Evolutionary conservation across 371 early-diverging fungal genomes (phyloP), one percentile per base, ranked within the genome.

Genomic region (Mortierella sp.): DNA sequence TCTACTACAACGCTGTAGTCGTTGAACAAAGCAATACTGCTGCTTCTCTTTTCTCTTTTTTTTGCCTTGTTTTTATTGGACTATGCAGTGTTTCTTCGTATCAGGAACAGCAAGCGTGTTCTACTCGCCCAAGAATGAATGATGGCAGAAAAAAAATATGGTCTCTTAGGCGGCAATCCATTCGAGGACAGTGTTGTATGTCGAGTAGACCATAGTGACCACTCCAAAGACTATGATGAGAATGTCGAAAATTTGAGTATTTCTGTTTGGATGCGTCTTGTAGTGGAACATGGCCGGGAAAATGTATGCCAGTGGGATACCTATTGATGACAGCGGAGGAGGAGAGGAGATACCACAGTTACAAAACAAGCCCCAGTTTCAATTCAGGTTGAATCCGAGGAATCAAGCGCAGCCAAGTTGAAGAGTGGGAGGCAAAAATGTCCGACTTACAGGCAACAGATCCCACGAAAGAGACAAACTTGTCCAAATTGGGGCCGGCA

Each of bases 281-380:
- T 82, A 80, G 80, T 94, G 94, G 84, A 94, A 93, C 41, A 94
- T 67, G 3, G 94, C 86, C 7, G 94, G 95, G 78, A 93, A 95
- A 19, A 95, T 85, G 63, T 94, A 94, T 41, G 89, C 86, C 52
- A 91, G 71, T 17, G 91, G 90, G 22, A 88, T 85, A 67, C 88
- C 86, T 54, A 81, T 29, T 4, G 24, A 47, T 6, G 3, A 47
- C 8, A 24, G 48, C 21, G 24, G 48, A 28, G 0, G 7, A 24
- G 19, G 25, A 28, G 22, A 14, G 10, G 48, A 14, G 4, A 10
- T 7, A 47, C 2, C 6, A n/a, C 9, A 9, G 44, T 17, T 43
- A 43, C 4, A 43, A 3, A 48, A 40, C 24, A 14, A 29, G 2
- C 21, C 39, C 25, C 28, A 7, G 19, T 45, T 10, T 22, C 16